Evolutionary conservation across 1,284 basidiomycete genomes (phyloP).

Genomic region (Pascua guehoae): DNA sequence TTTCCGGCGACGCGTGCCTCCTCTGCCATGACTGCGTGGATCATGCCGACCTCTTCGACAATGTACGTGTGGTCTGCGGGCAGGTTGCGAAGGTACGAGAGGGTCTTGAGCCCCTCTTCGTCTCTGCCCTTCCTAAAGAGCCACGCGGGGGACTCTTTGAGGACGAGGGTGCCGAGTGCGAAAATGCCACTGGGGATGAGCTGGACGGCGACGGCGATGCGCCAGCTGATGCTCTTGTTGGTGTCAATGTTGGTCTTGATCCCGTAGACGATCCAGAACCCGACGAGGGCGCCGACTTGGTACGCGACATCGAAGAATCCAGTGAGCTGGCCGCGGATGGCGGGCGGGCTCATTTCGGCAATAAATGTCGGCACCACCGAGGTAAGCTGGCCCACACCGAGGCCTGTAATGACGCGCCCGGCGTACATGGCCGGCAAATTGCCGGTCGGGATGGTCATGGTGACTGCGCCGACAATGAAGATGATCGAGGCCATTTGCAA

Average conservation of each 20-base stretch:
- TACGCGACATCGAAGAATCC: slow-evolving; percentile 53
- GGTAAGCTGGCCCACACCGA: slow-evolving; percentile 42
- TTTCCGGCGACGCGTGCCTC: slow-evolving; percentile 22
- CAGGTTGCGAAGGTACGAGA: slow-evolving; percentile 51
- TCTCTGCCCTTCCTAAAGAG: slow-evolving; percentile 52
- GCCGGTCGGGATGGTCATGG: slow-evolving; percentile 39
- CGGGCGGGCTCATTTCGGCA: slow-evolving; percentile 41
- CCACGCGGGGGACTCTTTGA: slow-evolving; percentile 56
- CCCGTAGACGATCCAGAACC: slow-evolving; percentile 54
- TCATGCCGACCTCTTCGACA: slow-evolving; percentile 44
- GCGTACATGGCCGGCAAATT: slow-evolving; percentile 36
- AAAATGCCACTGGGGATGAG: slow-evolving; percentile 55
- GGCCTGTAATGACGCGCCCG: slow-evolving; percentile 47
- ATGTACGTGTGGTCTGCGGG: slow-evolving; percentile 46
- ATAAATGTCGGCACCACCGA: slow-evolving; percentile 46
- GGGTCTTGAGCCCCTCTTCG: slow-evolving; percentile 49
- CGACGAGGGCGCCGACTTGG: slow-evolving; percentile 44
- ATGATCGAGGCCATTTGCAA: slow-evolving; percentile 30
- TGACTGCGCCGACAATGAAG: slow-evolving; percentile 40
- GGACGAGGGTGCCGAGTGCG: slow-evolving; percentile 51
- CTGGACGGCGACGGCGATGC: slow-evolving; percentile 56
- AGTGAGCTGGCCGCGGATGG: slow-evolving; percentile 43
- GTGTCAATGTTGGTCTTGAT: slow-evolving; percentile 48
- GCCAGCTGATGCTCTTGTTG: slow-evolving; percentile 51
- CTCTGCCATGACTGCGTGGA: slow-evolving; percentile 28